Conservation (phyloP, 768 basidiomycete genomes). For the Clavulina sp. region DNA sequence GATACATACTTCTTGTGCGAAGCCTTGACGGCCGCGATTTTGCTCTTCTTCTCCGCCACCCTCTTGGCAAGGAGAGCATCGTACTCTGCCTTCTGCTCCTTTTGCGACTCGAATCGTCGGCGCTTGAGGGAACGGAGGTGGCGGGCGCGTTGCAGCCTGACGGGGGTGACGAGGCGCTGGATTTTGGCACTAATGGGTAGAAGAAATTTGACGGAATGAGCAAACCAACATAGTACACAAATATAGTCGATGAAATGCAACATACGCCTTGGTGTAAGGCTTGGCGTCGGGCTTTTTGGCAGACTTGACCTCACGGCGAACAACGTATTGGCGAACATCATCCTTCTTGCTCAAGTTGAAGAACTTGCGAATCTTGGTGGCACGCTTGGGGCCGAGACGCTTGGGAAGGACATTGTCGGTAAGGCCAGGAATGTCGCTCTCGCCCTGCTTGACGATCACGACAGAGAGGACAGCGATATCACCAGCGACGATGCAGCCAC, state of each 20-base stretch:
- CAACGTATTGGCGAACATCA: slow-evolving; percentile 95
- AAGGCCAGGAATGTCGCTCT: slow-evolving; percentile 72
- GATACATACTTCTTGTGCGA: slow-evolving; percentile 42
- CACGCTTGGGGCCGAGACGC: slow-evolving; percentile 90
- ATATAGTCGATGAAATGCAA: slow-evolving; percentile 4
- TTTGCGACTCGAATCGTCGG: slow-evolving; percentile 75
- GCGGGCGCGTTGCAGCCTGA: slow-evolving; percentile 91
- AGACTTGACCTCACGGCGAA: slow-evolving; percentile 78
- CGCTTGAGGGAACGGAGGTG: slow-evolving; percentile 79
- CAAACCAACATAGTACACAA: not conserved
- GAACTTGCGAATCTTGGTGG: slow-evolving; percentile 92
- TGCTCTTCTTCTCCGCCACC: slow-evolving; percentile 82
- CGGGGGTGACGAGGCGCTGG: slow-evolving; percentile 87
- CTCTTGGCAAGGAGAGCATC: slow-evolving; percentile 76
- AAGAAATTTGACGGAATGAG: not conserved
- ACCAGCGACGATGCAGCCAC: slow-evolving; percentile 93
- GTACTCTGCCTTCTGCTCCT: slow-evolving; percentile 91
- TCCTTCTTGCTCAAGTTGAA: slow-evolving; percentile 97
- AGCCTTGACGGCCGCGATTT: slow-evolving; percentile 72
- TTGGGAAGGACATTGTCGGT: slow-evolving; percentile 89
- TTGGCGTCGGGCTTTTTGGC: slow-evolving; percentile 79
- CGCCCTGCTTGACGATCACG: slow-evolving; percentile 94
- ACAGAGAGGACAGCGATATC: slow-evolving; percentile 91
- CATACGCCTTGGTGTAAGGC: slow-evolving; percentile 89
- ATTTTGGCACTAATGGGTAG: slow-evolving; percentile 98